phyloP scores from a whole-genome alignment of 2,329 filamentous ascomycete genomes.

The Diaporthe caulivora region DNA sequence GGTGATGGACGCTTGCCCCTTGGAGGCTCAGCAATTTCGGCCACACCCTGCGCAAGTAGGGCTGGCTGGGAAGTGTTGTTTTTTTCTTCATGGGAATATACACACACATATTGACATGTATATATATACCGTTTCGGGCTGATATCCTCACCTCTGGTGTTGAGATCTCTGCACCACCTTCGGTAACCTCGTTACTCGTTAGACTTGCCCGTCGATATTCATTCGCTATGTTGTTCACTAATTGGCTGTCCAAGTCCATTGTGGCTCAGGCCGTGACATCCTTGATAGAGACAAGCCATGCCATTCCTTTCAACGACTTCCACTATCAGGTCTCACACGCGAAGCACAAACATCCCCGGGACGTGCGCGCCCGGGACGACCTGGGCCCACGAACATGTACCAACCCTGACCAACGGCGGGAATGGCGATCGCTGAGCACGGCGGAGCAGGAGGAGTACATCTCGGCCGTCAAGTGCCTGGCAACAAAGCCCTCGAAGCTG shows the following conservation, averaged over 20 bases:
- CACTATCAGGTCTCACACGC: background rate
- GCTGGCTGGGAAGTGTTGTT: background rate
- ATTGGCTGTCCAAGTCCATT: slow-evolving; percentile 24
- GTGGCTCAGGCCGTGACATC: slow-evolving; percentile 10
- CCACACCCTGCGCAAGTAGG: slow-evolving; percentile 6
- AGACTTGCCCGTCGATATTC: background rate
- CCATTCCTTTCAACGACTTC: slow-evolving; percentile 22
- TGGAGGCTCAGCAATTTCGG: slow-evolving; percentile 14
- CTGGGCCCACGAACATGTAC: background rate
- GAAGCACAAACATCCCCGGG: background rate
- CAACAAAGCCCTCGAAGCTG: slow-evolving; percentile 40
- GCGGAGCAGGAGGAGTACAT: slow-evolving; percentile 15
- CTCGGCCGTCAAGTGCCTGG: slow-evolving; percentile 12
- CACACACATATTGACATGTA: background rate
- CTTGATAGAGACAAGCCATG: slow-evolving; percentile 20
- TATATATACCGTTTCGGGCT: background rate
- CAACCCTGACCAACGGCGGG: background rate
- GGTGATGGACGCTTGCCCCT: slow-evolving; percentile 5
- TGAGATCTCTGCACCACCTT: background rate
- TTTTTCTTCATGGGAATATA: background rate
- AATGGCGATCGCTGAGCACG: slow-evolving; percentile 26
- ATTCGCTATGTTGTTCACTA: slow-evolving; percentile 1
- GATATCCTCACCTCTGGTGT: background rate
- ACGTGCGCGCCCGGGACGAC: background rate
- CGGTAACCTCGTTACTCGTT: background rate